Base-by-base conservation (phyloP, 106 monocot species). In the Phalaenopsis aphrodite region DNA sequence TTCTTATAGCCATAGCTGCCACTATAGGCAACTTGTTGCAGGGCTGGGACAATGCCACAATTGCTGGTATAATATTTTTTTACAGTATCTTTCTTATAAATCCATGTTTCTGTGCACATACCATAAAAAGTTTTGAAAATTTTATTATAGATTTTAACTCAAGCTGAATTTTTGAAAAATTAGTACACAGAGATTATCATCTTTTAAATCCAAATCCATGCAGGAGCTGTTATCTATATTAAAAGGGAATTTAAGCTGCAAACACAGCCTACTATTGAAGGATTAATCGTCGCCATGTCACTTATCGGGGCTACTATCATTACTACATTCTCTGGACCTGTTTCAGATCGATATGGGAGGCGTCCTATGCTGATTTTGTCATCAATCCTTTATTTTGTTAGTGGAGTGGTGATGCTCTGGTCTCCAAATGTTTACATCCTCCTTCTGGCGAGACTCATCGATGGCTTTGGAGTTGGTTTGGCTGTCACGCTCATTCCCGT, bases 1-100 rank as follows among this genome's bases (percentile, higher is more conserved):
- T 84, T 18, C 55, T 87, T 24, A 74, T 87, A 42, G 87, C 87
- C 3, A 81, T 87, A 55, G 84, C 84, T 37, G 87, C 87, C 39
- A 21, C 84, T 0, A 84, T 87, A 75, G 87, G 84, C 10, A 87
- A 87, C 69, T 56, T 87, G 61, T 69, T 87, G 79, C 87, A 84
- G 58, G 87, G 87, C 42, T 87, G 87, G 87, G 87, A 87, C 57
- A 87, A 87, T 83, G 87, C 87, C 43, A 87, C 87, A 1, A 87
- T 87, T 81, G 78, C 87, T 61, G 87, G 87, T 84, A 78, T 65
- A 11, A 37, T 36, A 7, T 78, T 55, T 37, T 76, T 21, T 23
- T 55, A 5, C 48, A 36, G 6, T 61, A 77, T 69, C 10, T 39
- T 69, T 69, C 39, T 69, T 6, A 56, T 15, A 30, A 30, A 30